Base-by-base conservation (phyloP, 495 filamentous ascomycete genomes). In the Annulohypoxylon moriforme region DNA sequence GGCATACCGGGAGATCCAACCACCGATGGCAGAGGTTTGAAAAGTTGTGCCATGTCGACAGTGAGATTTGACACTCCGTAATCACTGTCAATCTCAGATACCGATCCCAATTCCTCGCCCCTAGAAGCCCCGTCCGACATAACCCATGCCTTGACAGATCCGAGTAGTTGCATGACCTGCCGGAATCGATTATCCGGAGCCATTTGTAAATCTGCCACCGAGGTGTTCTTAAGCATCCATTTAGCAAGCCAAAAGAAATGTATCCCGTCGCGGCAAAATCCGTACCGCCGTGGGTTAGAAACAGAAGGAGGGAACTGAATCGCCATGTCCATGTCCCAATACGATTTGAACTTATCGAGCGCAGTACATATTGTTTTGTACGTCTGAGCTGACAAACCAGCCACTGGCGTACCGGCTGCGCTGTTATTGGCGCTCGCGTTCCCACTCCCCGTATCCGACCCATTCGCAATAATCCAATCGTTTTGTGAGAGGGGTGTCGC, bases 231-330 rank as follows among this genome's bases (percentile, higher is more conserved):
- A 57, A 89, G 72, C 46, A 87, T 76, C 67, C 81, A 81, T 50
- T 81, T 88, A 11, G 86, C 89, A 65, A 92, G 80, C 82, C 85
- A 91, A 77, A 87, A 91, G 71, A 90, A 91, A 61, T 89, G 87
- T 9, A 90, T 82, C 7, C 85, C 90, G 71, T 91, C 90, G 27
- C 88, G 77, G 64, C 85, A 88, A 74, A 91, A 91, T 0, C 90
- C 89, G 59, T 88, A 81, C 9, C 89, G 84, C 22, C 81, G 80
- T 25, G 81, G 80, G 52, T 79, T 77, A 0, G 67, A 75, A n/a
- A 79, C 67, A 1, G 80, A 80, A 0, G 84, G 84, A 14, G 87
- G 87, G 69, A 90, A 91, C 69, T 91, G 88, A 18, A 81, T 68
- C 4, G 82, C 78, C 84, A 90, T 89, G 63, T 92, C 90, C 44